Conservation (phyloP, 2,329 filamentous ascomycete species). For the Stachybotrys elegans region DNA sequence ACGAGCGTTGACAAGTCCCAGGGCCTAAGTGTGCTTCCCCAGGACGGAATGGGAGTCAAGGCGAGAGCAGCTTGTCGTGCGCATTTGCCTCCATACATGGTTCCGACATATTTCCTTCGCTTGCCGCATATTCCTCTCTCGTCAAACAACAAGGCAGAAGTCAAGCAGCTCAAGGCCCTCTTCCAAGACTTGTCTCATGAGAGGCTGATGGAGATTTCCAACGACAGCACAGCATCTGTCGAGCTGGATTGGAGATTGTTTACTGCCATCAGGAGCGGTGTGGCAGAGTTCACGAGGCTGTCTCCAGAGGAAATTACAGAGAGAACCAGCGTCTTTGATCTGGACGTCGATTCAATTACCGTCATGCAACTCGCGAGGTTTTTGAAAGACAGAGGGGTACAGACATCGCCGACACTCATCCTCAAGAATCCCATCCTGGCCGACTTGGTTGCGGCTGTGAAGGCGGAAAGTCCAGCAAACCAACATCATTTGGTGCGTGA, state of each 20-base stretch:
- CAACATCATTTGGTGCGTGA: constrained; percentile 30
- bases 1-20: constrained; percentile 5
- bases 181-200: constrained; percentile 58
- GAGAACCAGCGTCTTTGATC: constrained; percentile 70
- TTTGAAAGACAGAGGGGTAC: constrained; percentile 60
- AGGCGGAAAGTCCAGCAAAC: constrained; percentile 8
- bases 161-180: constrained; percentile 60
- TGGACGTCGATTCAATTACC: constrained; percentile 85
- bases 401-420: constrained; percentile 57
- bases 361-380: constrained; percentile 63
- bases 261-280: constrained; percentile 42
- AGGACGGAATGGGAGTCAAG: constrained; percentile 32
- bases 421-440: constrained; percentile 55
- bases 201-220: constrained; percentile 54
- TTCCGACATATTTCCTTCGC: constrained; percentile 76
- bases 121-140: constrained; percentile 73
- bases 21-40: constrained; percentile 17
- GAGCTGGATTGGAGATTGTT: constrained; percentile 32
- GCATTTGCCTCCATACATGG: constrained; percentile 78
- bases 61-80: constrained; percentile 61
- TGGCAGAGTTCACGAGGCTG: constrained; percentile 49
- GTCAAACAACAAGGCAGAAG: constrained; percentile 84
- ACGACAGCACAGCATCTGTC: constrained; percentile 18
- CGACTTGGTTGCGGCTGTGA: constrained; percentile 38
- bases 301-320: constrained; percentile 38